Percentiles rank a stretch among this genome's conserved stretches.
These are phyloP conservation scores for Triticum dicoccoides DNA, from an alignment of 176 grass and related monocot genomes.

Conservation along the genomic window DNA sequence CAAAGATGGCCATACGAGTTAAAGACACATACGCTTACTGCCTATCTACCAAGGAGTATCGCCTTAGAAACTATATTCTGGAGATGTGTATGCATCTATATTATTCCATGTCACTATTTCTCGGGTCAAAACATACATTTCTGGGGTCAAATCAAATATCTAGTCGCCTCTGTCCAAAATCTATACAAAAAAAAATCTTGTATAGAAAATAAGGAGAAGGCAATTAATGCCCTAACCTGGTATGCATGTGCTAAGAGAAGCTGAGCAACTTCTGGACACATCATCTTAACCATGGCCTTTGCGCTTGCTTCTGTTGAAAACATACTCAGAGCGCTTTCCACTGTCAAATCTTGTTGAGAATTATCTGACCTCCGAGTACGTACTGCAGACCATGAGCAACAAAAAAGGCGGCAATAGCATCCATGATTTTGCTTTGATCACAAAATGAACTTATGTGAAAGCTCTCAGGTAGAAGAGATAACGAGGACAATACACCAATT, in stretches of 20 bases:
- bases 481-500: constrained; percentile 16
- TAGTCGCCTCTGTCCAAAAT: not conserved
- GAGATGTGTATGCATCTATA: constrained; percentile 4
- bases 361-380: constrained; percentile 71
- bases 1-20: not conserved
- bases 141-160: constrained; percentile 4
- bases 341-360: constrained; percentile 52
- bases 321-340: constrained; percentile 52
- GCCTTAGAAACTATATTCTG: constrained; percentile 13
- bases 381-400: constrained; percentile 42
- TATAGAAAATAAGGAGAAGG: not conserved
- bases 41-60: constrained; percentile 8
- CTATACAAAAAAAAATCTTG: not conserved
- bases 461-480: not conserved
- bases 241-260: constrained; percentile 84
- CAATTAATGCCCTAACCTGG: constrained; percentile 51
- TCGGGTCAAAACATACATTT: not conserved
- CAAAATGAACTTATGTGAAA: constrained; percentile 12
- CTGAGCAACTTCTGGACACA: constrained; percentile 55
- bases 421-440: constrained; percentile 6
- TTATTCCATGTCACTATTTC: not conserved
- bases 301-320: constrained; percentile 52
- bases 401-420: constrained; percentile 22
- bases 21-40: not conserved
- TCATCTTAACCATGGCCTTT: constrained; percentile 70